Conservation (phyloP, 2,329 filamentous ascomycete species). For the Colletotrichum tabaci region DNA sequence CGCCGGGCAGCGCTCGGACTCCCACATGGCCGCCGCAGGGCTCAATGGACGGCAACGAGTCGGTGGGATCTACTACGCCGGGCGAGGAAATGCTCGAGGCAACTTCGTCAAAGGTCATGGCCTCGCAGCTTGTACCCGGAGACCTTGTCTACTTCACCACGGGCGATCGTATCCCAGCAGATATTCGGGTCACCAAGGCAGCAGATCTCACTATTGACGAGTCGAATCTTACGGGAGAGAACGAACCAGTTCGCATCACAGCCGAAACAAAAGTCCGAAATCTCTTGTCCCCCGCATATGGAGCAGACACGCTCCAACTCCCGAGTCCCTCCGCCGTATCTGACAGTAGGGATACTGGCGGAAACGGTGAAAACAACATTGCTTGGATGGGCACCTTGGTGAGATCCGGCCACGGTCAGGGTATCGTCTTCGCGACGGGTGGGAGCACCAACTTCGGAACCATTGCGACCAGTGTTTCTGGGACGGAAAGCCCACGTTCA, state of each 20-base stretch:
- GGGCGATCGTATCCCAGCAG: slow-evolving; percentile 95
- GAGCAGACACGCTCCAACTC: slow-evolving; percentile 48
- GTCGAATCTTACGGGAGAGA: slow-evolving; percentile 97
- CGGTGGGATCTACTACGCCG: slow-evolving; percentile 66
- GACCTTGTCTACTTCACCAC: slow-evolving; percentile 96
- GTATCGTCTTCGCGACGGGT: slow-evolving; percentile 97
- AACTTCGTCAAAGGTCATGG: slow-evolving; percentile 87
- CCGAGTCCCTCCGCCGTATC: slow-evolving; percentile 61
- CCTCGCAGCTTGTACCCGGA: slow-evolving; percentile 88
- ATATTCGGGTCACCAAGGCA: slow-evolving; percentile 93
- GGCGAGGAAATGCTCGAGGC: slow-evolving; percentile 77
- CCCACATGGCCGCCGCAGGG: slow-evolving; percentile 66
- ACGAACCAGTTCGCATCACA: slow-evolving; percentile 88
- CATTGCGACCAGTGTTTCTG: slow-evolving; percentile 93
- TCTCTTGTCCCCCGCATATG: slow-evolving; percentile 51
- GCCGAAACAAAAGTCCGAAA: slow-evolving; percentile 68
- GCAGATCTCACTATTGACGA: slow-evolving; percentile 94
- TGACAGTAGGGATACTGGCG: slow-evolving; percentile 74
- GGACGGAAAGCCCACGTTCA: slow-evolving; percentile 95
- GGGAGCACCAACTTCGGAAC: slow-evolving; percentile 95
- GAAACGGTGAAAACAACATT: slow-evolving; percentile 88
- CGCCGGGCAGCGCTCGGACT: slow-evolving; percentile 52
- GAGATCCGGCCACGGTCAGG: slow-evolving; percentile 94
- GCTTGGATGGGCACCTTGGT: slow-evolving; percentile 99
- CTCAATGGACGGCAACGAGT: slow-evolving; percentile 56